Evolutionary conservation across 2,329 filamentous ascomycete genomes (phyloP).

Genomic region (Colletotrichum noveboracense): DNA sequence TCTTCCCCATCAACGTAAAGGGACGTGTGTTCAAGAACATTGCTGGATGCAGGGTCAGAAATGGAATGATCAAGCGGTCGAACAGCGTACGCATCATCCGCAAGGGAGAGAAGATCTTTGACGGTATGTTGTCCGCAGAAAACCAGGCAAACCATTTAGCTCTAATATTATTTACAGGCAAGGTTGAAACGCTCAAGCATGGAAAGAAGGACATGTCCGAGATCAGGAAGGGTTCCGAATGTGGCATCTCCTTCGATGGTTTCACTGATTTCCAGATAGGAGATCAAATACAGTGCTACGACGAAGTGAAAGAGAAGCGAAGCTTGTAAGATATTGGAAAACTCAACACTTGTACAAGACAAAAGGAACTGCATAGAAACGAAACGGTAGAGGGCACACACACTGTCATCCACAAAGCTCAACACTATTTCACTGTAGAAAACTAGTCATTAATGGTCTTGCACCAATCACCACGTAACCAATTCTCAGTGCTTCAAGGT

Average conservation of each 20-base stretch:
- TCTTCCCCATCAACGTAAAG: constrained; percentile 85
- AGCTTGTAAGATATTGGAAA: constrained; percentile 29
- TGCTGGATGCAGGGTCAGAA: constrained; percentile 87
- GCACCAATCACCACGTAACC: background rate
- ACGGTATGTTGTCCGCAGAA: constrained; percentile 68
- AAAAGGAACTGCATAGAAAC: background rate
- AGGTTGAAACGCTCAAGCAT: constrained; percentile 82
- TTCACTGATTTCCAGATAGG: constrained; percentile 82
- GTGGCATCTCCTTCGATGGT: constrained; percentile 82
- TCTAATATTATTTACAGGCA: constrained; percentile 57
- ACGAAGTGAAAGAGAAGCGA: constrained; percentile 78
- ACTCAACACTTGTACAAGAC: background rate
- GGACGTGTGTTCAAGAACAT: constrained; percentile 74
- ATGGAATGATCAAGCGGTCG: constrained; percentile 72
- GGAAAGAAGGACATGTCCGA: constrained; percentile 90
- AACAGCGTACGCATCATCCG: constrained; percentile 76
- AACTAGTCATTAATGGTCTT: background rate
- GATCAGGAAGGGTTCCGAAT: constrained; percentile 93
- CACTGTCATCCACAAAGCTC: background rate
- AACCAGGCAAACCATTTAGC: background rate
- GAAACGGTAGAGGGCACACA: background rate
- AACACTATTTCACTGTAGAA: background rate
- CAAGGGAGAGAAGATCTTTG: constrained; percentile 72
- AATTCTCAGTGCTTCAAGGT: background rate
- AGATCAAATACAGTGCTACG: constrained; percentile 87